phyloP scores from a whole-genome alignment of 495 filamentous ascomycete species.

The Melanomma pulvis-pyrius region DNA sequence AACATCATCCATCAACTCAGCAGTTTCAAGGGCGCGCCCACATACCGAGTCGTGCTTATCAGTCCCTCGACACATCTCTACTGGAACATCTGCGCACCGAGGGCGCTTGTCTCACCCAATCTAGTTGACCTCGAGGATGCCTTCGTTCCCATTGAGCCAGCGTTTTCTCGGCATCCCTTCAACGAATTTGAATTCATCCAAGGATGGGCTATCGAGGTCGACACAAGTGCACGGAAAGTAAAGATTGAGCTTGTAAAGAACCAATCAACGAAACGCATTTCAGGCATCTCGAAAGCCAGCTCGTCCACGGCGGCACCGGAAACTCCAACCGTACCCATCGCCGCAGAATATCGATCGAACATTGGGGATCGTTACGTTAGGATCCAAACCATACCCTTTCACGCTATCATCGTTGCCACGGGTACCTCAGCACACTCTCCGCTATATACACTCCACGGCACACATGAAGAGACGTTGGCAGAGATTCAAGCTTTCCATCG shows the following conservation, averaged over 20 bases:
- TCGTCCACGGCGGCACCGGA: background rate
- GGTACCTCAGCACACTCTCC: constrained; percentile 35
- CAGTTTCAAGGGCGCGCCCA: constrained; percentile 8
- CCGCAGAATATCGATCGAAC: constrained; percentile 4
- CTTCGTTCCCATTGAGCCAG: constrained; percentile 26
- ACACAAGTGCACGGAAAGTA: constrained; percentile 22
- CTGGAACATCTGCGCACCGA: constrained; percentile 37
- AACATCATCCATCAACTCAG: constrained; percentile 19
- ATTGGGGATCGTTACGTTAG: background rate
- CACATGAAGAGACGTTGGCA: constrained; percentile 36
- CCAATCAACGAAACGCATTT: background rate
- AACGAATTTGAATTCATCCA: constrained; percentile 30
- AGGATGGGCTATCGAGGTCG: constrained; percentile 23
- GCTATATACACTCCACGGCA: constrained; percentile 40
- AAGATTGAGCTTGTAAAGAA: constrained; percentile 12
- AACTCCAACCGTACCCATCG: background rate
- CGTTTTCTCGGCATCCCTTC: constrained; percentile 21
- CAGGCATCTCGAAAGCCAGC: background rate
- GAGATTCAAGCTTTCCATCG: constrained; percentile 38
- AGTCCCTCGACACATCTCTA: constrained; percentile 36
- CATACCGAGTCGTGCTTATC: constrained; percentile 29
- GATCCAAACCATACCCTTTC: constrained; percentile 36
- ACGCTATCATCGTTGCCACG: constrained; percentile 43
- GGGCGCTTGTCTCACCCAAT: constrained; percentile 24
- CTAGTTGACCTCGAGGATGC: constrained; percentile 12